These are phyloP conservation scores for Starmerella apicola DNA, from an alignment of 805 yeast genomes.

Conservation along the genomic window DNA sequence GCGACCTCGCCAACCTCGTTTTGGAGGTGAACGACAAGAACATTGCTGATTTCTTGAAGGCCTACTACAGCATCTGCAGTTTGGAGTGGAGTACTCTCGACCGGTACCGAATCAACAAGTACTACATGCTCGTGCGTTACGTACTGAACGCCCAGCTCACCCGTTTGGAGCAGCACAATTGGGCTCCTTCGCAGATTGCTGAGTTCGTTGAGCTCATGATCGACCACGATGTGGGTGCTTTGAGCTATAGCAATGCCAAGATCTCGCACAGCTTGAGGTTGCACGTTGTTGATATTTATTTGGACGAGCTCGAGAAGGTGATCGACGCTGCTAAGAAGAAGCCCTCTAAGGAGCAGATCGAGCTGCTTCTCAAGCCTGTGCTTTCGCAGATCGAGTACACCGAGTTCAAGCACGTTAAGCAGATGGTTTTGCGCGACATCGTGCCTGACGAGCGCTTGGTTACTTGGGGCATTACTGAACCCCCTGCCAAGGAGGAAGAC, in stretches of 20 bases:
- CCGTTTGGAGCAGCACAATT: slow-evolving; percentile 40
- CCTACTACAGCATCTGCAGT: slow-evolving; percentile 70
- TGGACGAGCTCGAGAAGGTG: slow-evolving; percentile 71
- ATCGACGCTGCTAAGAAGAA: slow-evolving; percentile 36
- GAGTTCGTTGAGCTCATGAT: slow-evolving; percentile 34
- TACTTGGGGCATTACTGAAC: slow-evolving; percentile 41
- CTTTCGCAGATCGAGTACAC: slow-evolving; percentile 35
- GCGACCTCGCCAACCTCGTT: slow-evolving; percentile 46
- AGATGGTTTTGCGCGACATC: slow-evolving; percentile 53
- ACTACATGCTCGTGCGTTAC: slow-evolving; percentile 65
- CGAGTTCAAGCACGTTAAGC: slow-evolving; percentile 51
- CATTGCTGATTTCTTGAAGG: slow-evolving; percentile 43
- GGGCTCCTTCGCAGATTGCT: slow-evolving; percentile 40
- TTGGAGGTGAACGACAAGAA: slow-evolving; percentile 29
- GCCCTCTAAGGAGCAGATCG: slow-evolving; percentile 37
- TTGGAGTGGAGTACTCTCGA: slow-evolving; percentile 80
- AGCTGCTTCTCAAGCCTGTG: slow-evolving; percentile 48
- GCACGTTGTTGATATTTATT: slow-evolving; percentile 70
- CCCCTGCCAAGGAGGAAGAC: slow-evolving; percentile 9
- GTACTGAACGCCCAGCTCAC: slow-evolving; percentile 53
- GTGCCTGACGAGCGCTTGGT: slow-evolving; percentile 49
- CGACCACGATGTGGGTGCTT: slow-evolving; percentile 19
- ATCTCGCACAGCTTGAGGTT: slow-evolving; percentile 67
- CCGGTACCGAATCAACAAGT: slow-evolving; percentile 77
- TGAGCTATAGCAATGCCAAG: slow-evolving; percentile 41